Base-by-base conservation (phyloP, 2,329 filamentous ascomycete genomes). In the Exserohilum rostratum region DNA sequence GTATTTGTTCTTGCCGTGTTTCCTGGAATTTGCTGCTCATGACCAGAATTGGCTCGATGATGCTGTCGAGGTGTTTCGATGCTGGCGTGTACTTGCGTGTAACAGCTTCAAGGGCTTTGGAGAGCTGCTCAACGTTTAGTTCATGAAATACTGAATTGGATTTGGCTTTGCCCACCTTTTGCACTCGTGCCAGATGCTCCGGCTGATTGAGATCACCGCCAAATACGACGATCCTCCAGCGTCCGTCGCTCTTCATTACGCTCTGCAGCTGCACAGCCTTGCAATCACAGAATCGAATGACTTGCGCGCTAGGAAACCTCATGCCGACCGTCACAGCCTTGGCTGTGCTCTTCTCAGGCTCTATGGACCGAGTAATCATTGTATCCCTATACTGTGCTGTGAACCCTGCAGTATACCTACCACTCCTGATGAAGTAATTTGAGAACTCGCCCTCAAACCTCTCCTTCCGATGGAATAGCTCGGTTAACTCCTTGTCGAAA, bases 281-380 rank as follows among this genome's bases (percentile, higher is more conserved):
- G 1, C 84, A 85, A 61, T 89, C 86, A 40, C 81, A 83, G 53
- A 83, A 82, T 5, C 85, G 76, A 15, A 88, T 80, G 0, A 88
- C 83, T 62, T 85, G 84, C 0, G 83, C 79, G 52, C 79, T 86
- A 0, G 79, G 80, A 33, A 82, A 73, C 27, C 80, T 67, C 79
- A 81, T 82, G 0, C 80, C 80, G 2, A 82, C 78, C 1, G 65
- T 63, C 11, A 77, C 62, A 43, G 70, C 76, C 39, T 38, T 73
- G 2, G 72, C 80, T 37, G 73, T 62, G 73, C 38, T 76, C 62
- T 0, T 59, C 68, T 30, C 77, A 76, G 0, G 59, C 62, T n/a
- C 10, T 17, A 22, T 20, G 9, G n/a, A 5, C 9, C 65, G 58
- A 11, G 80, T 82, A 6, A 87, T 76, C 0, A 65, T 51, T 0